These are phyloP conservation scores for Yamadazyma buinensis DNA, from an alignment of 1,139 yeast genomes.

Conservation along the genomic window DNA sequence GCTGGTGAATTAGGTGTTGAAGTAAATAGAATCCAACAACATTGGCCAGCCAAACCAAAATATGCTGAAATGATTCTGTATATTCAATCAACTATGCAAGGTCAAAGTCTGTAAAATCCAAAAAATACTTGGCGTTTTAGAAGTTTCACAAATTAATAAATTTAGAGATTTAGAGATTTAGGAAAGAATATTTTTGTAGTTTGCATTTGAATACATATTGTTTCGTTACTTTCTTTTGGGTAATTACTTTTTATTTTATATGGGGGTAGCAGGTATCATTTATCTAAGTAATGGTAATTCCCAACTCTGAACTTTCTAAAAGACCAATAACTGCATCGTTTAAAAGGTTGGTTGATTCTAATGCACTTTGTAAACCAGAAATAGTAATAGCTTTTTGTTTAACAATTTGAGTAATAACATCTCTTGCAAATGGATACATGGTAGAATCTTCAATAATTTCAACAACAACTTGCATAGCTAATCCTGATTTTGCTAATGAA, in stretches of 20 bases:
- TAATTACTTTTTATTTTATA: too few species aligned
- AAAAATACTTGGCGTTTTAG: too few species aligned
- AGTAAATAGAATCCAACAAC: constrained; percentile 22
- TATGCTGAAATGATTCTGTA: constrained; percentile 11
- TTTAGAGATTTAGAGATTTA: too few species aligned
- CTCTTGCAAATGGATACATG: constrained; percentile 18
- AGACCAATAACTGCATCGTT: constrained; percentile 16
- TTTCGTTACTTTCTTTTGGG: too few species aligned
- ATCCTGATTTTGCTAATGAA: constrained; percentile 28
- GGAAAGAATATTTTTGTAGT: too few species aligned
- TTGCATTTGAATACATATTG: too few species aligned
- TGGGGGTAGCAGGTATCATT: neutral
- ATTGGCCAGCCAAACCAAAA: constrained; percentile 12
- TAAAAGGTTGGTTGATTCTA: constrained; percentile 15
- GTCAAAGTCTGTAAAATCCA: too few species aligned
- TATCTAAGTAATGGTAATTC: constrained; percentile 5
- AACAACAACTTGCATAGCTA: constrained; percentile 23
- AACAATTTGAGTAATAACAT: constrained; percentile 17
- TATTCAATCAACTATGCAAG: constrained; percentile 4
- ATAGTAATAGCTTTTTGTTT: constrained; percentile 15
- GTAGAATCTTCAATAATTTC: constrained; percentile 12
- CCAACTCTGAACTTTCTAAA: constrained; percentile 11
- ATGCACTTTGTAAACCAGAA: constrained; percentile 14
- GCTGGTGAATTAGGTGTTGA: constrained; percentile 47
- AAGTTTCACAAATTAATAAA: too few species aligned